These are phyloP conservation scores for Eucalyptus albens DNA, from an alignment of 345 rosid species.

Conservation along the genomic window DNA sequence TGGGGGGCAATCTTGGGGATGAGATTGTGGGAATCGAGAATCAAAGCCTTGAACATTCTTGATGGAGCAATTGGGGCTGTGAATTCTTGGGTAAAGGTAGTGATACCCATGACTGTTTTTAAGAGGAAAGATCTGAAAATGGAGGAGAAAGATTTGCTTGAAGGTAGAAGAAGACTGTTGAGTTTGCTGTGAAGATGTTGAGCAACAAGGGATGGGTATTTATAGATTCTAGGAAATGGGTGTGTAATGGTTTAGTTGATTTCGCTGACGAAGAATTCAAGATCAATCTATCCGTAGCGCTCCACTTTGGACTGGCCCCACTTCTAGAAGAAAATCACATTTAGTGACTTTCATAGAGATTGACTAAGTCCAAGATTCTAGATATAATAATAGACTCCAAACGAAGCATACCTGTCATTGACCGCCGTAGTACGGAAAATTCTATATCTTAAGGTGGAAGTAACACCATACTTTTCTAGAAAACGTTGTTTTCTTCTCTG, in stretches of 20 bases:
- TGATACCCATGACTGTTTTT: neutral
- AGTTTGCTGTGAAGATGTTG: neutral
- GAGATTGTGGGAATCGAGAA: neutral
- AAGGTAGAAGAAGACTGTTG: neutral
- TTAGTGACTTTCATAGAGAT: neutral
- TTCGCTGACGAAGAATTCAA: neutral
- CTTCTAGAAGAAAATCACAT: neutral
- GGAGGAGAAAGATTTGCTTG: neutral
- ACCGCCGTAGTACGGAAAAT: neutral
- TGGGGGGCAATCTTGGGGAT: conserved; percentile 14
- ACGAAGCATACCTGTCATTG: neutral
- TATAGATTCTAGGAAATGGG: neutral
- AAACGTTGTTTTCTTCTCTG: neutral
- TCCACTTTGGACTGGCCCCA: neutral
- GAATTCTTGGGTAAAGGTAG: neutral
- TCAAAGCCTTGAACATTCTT: neutral
- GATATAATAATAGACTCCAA: neutral
- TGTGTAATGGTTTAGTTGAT: neutral
- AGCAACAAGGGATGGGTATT: neutral
- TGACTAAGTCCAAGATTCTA: neutral
- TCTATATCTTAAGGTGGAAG: neutral
- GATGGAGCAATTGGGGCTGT: neutral
- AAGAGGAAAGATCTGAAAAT: neutral
- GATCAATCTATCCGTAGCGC: neutral
- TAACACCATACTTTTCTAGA: neutral